phyloP scores from a whole-genome alignment of 2,329 filamentous ascomycete species.

The Ascosphaera apis region DNA sequence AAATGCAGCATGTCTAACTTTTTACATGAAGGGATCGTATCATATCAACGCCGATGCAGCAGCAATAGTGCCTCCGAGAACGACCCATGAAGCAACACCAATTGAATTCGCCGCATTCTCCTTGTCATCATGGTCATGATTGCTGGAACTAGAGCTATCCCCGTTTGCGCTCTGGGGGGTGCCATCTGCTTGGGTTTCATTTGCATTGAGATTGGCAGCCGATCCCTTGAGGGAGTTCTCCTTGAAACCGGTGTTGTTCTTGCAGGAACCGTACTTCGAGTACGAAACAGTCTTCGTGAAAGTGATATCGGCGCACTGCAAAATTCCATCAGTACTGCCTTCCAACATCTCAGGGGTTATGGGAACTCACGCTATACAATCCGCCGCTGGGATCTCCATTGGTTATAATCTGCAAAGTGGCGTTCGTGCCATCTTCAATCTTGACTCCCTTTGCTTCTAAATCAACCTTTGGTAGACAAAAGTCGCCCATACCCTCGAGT shows the following conservation, averaged over 20 bases:
- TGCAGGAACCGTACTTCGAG: constrained; percentile 29
- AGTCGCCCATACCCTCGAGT: constrained; percentile 36
- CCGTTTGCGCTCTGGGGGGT: constrained; percentile 8
- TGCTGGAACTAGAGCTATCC: constrained; percentile 3
- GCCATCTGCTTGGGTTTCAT: constrained; percentile 17
- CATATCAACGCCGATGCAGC: constrained; percentile 14
- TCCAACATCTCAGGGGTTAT: not conserved
- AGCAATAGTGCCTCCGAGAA: constrained; percentile 14
- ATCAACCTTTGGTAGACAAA: constrained; percentile 39
- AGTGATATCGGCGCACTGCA: constrained; percentile 49
- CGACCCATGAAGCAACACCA: constrained; percentile 16
- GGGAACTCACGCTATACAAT: constrained; percentile 37
- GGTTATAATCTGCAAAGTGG: constrained; percentile 46
- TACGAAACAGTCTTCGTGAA: constrained; percentile 31
- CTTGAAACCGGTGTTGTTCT: constrained; percentile 33
- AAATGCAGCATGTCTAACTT: not conserved
- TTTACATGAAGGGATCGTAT: not conserved
- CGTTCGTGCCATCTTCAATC: constrained; percentile 36
- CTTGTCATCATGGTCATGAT: not conserved
- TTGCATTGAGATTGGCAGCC: constrained; percentile 20
- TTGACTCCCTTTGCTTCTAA: constrained; percentile 18
- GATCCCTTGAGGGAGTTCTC: constrained; percentile 20
- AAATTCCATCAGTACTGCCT: constrained; percentile 1
- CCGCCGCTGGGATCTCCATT: constrained; percentile 34
- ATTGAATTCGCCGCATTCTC: constrained; percentile 11